Percentiles rank a stretch among this genome's conserved stretches.
phyloP scores from a whole-genome alignment of 106 monocot genomes.

The Posidonia australis region DNA sequence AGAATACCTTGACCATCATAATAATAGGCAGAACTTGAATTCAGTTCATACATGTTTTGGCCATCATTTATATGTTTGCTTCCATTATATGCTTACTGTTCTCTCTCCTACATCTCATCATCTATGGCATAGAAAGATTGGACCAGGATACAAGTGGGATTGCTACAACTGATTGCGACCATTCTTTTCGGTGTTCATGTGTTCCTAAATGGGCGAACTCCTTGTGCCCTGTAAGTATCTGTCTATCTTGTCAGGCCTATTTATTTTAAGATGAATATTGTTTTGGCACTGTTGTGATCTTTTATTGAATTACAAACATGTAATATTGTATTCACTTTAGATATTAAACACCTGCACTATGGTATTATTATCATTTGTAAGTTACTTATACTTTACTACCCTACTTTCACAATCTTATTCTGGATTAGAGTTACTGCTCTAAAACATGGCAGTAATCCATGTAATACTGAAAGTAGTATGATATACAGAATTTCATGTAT shows the following conservation, averaged over 20 bases:
- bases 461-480: too few species aligned
- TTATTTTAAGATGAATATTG: not conserved
- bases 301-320: not conserved
- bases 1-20: too few species aligned
- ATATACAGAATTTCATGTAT: too few species aligned
- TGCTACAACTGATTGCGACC: conserved; percentile 72
- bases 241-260: not conserved
- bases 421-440: too few species aligned
- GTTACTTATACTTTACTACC: too few species aligned
- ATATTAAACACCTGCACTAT: too few species aligned
- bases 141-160: conserved; percentile 91
- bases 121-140: conserved; percentile 47
- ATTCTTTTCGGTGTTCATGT: conserved; percentile 85
- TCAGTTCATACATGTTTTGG: not conserved
- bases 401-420: too few species aligned
- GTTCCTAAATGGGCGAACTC: conserved; percentile 80
- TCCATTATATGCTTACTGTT: not conserved
- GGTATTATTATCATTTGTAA: too few species aligned
- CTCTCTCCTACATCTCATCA: too few species aligned
- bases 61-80: not conserved
- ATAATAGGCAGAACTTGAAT: not conserved
- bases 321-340: too few species aligned
- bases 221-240: conserved; percentile 67
- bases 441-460: too few species aligned
- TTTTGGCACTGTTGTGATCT: not conserved